Evolutionary conservation across 2,329 filamentous ascomycete species (phyloP), one percentile per base, ranked within the genome.

Genomic region (Paracoccidioides brasiliensis): DNA sequence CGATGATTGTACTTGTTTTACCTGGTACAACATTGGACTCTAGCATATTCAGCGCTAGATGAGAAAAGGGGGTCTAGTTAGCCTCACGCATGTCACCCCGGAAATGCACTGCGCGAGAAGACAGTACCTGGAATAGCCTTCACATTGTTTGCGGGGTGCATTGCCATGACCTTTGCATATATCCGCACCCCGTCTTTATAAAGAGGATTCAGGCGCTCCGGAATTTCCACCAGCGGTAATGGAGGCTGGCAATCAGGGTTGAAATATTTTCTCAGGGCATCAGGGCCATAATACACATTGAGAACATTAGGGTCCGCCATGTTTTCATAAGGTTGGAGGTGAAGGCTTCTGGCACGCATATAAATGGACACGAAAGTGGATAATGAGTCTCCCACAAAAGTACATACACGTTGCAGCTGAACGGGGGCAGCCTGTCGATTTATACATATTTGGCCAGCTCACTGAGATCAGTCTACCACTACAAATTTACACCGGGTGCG

Each of bases 141-240:
- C 60, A 84, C 81, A 50, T 84, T 84, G 58, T 84, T 80, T 3
- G 80, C 79, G 0, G 82, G 81, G 61, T 81, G 79, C 72, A 79
- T 78, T 2, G 79, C 80, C 76, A 84, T 78, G 79, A 84, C 80
- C 68, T 84, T 84, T 41, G 81, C 81, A 59, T 82, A 83, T 53
- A 84, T 81, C 9, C 79, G 75, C 4, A 84, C 77, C 3, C 79
- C 78, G 76, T 83, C 75, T 32, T 74, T 59, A 22, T 75, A 71
- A 58, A 76, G 80, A 2, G 80, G 80, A 57, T 84, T 84, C 38
- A 84, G 69, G 9, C 67, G 68, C 14, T 73, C 71, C 0, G 81
- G 81, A 3, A 84, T 68, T 67, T 85, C 82, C 4, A 85, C 79
- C 1, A 85, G 71, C 0, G 82, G 82, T 7, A 84, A 63, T 0